These are phyloP conservation scores for Ganoderma multipileum DNA, from an alignment of 1,284 basidiomycete genomes.

Conservation along the genomic window DNA sequence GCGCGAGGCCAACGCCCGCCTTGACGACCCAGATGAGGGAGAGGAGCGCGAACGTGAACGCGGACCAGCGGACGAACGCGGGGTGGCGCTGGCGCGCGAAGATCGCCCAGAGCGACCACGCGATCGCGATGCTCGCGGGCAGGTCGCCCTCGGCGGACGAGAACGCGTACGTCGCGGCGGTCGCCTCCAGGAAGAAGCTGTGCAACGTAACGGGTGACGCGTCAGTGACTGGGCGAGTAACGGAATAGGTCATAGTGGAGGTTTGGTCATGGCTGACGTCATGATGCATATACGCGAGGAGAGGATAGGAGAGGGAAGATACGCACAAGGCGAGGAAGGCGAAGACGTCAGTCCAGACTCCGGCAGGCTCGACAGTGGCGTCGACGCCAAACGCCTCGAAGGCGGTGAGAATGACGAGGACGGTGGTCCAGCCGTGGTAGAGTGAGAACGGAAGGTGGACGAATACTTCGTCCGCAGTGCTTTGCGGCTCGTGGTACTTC, in stretches of 20 bases:
- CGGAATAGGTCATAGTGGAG: neutral
- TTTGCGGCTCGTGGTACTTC: constrained; percentile 77
- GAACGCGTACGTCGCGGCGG: constrained; percentile 91
- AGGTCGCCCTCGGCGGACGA: constrained; percentile 90
- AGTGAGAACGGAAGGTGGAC: constrained; percentile 90
- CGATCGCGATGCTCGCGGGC: constrained; percentile 86
- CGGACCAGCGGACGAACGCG: constrained; percentile 87
- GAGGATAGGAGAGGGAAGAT: neutral
- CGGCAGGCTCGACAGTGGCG: constrained; percentile 68
- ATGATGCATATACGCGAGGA: neutral
- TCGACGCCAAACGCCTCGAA: constrained; percentile 94
- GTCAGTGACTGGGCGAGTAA: neutral
- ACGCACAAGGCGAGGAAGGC: constrained; percentile 86
- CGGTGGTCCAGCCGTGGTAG: constrained; percentile 95
- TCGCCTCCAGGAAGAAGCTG: constrained; percentile 93
- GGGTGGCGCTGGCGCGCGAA: constrained; percentile 68
- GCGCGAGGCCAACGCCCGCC: constrained; percentile 62
- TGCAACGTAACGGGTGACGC: constrained; percentile 19
- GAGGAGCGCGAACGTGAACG: constrained; percentile 87
- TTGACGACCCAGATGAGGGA: constrained; percentile 86
- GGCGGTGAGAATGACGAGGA: constrained; percentile 86
- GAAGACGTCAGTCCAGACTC: constrained; percentile 92
- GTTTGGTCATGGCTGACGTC: neutral
- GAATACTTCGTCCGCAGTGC: constrained; percentile 77
- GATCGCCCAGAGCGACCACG: constrained; percentile 85